These are phyloP conservation scores for Capsicum pubescens DNA, from an alignment of 257 asterid species.

Conservation along the genomic window DNA sequence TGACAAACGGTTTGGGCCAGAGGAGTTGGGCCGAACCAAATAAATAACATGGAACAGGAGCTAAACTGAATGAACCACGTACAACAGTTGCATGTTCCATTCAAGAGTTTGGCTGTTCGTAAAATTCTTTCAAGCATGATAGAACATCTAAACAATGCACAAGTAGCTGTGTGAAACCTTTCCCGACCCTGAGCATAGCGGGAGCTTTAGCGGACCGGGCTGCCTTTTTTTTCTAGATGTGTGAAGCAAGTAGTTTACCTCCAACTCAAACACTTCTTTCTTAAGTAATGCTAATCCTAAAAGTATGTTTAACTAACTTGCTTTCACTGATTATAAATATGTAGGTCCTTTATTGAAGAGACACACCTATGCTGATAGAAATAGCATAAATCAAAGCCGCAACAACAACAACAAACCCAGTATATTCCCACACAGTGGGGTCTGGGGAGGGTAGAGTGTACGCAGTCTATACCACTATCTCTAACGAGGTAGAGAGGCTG, in stretches of 20 bases:
- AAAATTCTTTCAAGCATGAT: too few relatives aligned
- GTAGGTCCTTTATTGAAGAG: neutral
- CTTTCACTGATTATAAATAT: neutral
- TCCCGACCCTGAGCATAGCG: too few relatives aligned
- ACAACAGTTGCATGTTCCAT: neutral
- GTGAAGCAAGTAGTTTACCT: neutral
- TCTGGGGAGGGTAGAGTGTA: too few relatives aligned
- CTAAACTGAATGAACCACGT: neutral
- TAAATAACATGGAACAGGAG: too few relatives aligned
- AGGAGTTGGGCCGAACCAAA: neutral
- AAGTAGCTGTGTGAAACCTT: too few relatives aligned
- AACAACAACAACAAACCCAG: too few relatives aligned
- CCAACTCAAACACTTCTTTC: neutral
- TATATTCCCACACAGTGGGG: too few relatives aligned
- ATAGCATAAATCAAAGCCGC: neutral
- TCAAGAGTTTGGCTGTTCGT: neutral
- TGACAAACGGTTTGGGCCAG: neutral
- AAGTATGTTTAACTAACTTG: neutral
- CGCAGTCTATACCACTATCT: too few relatives aligned
- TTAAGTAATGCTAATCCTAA: neutral
- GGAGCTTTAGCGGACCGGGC: too few relatives aligned
- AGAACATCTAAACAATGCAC: too few relatives aligned
- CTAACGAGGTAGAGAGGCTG: too few relatives aligned
- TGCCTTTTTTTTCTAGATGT: too few relatives aligned
- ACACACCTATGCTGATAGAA: neutral